phyloP scores from a whole-genome alignment of 208 protist species.

The Naegleria gruberi region DNA sequence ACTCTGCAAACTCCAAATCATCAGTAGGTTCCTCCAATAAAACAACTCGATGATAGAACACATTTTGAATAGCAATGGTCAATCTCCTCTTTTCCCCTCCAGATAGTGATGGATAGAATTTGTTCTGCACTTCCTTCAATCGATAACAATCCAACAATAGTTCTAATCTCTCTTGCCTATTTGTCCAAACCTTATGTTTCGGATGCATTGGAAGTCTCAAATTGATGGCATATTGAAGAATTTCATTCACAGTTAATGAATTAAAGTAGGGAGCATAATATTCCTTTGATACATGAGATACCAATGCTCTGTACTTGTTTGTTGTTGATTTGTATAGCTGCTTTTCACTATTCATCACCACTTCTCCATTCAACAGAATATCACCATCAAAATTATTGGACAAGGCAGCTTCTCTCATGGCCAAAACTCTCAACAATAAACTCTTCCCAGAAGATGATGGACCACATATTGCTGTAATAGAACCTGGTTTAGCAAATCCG shows the following conservation, averaged over 20 bases:
- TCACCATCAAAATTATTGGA: not conserved
- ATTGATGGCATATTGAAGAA: not conserved
- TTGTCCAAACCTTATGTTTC: not conserved
- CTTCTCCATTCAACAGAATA: not conserved
- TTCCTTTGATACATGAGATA: not conserved
- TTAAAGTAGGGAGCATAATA: not conserved
- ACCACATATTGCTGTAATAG: not conserved
- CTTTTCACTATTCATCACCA: not conserved
- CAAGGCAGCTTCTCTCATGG: not conserved
- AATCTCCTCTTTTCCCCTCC: not conserved
- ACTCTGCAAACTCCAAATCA: not conserved
- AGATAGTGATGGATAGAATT: not conserved
- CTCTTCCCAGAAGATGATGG: not conserved
- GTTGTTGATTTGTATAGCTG: not conserved
- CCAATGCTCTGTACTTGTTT: not conserved
- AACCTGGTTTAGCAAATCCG: not conserved
- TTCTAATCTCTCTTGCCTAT: not conserved
- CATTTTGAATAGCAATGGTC: not conserved
- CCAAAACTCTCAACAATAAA: not conserved
- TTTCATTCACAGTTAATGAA: not conserved
- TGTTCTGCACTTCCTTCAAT: not conserved
- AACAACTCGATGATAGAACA: not conserved
- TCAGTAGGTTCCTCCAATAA: not conserved
- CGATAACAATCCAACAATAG: not conserved
- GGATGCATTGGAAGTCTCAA: not conserved